These are phyloP conservation scores for Sarocladiaceae sp. DNA, from an alignment of 2,329 filamentous ascomycete genomes.

Conservation along the genomic window DNA sequence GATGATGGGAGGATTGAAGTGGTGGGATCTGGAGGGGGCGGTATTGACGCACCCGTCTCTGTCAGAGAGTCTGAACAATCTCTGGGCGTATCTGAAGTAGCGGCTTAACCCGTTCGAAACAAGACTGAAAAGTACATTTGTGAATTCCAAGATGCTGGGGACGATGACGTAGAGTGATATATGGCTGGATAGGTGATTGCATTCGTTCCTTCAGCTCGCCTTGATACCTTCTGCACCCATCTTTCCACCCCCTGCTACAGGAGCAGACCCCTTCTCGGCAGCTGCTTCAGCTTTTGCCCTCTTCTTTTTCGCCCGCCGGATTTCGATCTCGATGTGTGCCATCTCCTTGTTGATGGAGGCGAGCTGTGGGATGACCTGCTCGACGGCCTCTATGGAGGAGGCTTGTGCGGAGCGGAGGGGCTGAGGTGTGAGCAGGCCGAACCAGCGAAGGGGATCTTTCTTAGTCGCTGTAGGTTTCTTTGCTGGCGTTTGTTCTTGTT, in stretches of 20 bases:
- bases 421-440: slow-evolving; percentile 46
- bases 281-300: slow-evolving; percentile 39
- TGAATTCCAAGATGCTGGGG: too few species aligned
- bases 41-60: slow-evolving; percentile 45
- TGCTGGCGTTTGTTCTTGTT: slow-evolving; percentile 1
- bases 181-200: too few species aligned
- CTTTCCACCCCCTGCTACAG: slow-evolving; percentile 20
- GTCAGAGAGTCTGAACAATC: slow-evolving; percentile 44
- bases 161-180: too few species aligned
- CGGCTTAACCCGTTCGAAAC: not conserved
- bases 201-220: slow-evolving; percentile 13
- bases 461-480: slow-evolving; percentile 10
- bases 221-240: slow-evolving; percentile 14
- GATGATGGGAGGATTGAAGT: slow-evolving; percentile 41
- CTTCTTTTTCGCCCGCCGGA: slow-evolving; percentile 55
- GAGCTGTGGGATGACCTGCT: slow-evolving; percentile 50
- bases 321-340: slow-evolving; percentile 59
- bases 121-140: not conserved
- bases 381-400: slow-evolving; percentile 49
- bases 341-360: slow-evolving; percentile 54
- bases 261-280: not conserved
- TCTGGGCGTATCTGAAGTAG: slow-evolving; percentile 37
- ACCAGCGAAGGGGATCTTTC: slow-evolving; percentile 53
- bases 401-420: slow-evolving; percentile 52
- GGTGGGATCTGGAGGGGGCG: slow-evolving; percentile 37